These are phyloP conservation scores for Euphrasia confusa DNA, from an alignment of 257 asterid genomes.

Conservation along the genomic window DNA sequence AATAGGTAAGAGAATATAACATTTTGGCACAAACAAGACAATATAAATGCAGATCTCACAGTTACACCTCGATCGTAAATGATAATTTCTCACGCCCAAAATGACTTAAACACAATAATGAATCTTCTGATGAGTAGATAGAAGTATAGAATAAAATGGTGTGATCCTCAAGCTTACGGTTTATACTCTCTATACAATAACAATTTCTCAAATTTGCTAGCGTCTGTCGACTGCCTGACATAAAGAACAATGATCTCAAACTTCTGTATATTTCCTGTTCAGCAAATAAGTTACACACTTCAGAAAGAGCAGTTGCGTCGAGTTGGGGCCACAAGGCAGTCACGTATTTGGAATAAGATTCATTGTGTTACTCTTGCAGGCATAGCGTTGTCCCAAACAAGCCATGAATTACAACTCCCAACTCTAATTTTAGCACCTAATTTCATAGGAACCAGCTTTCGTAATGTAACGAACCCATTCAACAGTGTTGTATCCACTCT, in stretches of 20 bases:
- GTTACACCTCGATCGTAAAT: too few relatives aligned
- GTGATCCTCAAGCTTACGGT: constrained; percentile 6
- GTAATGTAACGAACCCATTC: constrained; percentile 99
- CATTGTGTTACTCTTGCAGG: constrained; percentile 15
- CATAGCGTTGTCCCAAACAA: constrained; percentile 13
- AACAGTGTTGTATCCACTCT: constrained; percentile 97
- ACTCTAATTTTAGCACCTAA: constrained; percentile 61
- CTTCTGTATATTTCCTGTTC: constrained; percentile 21
- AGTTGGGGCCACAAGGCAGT: constrained; percentile 6
- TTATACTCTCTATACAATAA: constrained; percentile 30
- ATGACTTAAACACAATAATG: constrained; percentile 2
- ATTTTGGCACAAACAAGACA: too few relatives aligned
- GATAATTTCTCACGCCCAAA: constrained; percentile 1
- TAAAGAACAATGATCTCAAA: constrained; percentile 19
- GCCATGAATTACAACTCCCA: constrained; percentile 16
- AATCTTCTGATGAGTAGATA: not conserved
- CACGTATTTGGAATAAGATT: constrained; percentile 8
- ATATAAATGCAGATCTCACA: too few relatives aligned
- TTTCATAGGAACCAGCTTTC: constrained; percentile 95
- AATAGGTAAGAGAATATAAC: too few relatives aligned
- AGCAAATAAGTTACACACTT: constrained; percentile 23
- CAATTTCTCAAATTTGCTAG: constrained; percentile 2
- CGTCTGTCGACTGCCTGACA: constrained; percentile 17
- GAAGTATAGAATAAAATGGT: constrained; percentile 17
- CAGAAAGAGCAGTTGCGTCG: constrained; percentile 21